Evolutionary conservation across 768 basidiomycete species (phyloP).

Genomic region (Rhodotorula babjevae): DNA sequence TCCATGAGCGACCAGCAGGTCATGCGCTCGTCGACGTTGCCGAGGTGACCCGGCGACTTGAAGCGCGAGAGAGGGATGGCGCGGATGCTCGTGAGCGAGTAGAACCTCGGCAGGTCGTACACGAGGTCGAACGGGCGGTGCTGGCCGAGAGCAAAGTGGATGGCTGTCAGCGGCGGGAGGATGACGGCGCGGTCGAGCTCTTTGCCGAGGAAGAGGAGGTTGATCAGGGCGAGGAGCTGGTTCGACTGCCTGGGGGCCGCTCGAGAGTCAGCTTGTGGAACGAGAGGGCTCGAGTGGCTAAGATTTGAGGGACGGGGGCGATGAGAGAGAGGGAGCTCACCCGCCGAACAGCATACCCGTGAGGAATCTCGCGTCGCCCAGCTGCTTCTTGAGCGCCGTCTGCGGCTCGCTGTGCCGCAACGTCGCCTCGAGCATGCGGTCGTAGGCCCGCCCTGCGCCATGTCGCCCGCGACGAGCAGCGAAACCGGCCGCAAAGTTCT

Average conservation of each 20-base stretch:
- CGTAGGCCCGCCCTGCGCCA: neutral
- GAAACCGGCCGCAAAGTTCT: neutral
- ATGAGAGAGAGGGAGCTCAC: neutral
- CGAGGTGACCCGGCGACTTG: neutral
- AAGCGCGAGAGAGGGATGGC: neutral
- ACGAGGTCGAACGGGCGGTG: neutral
- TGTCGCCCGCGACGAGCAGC: neutral
- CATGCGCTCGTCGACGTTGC: neutral
- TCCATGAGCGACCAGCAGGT: slow-evolving; percentile 2
- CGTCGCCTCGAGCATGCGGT: neutral
- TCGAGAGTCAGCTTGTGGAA: neutral
- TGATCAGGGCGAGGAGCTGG: neutral
- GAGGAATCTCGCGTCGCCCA: neutral
- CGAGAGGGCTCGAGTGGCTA: too few relatives aligned
- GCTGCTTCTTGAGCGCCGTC: neutral
- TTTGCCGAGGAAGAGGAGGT: neutral
- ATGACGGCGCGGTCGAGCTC: neutral
- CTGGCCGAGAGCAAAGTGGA: neutral
- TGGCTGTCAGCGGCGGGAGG: neutral
- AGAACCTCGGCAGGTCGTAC: slow-evolving; percentile 1
- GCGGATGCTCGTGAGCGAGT: neutral
- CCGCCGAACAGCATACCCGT: slow-evolving; percentile 2
- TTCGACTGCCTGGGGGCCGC: neutral
- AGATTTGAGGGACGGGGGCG: too few relatives aligned
- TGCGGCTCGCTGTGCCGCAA: neutral